phyloP scores from a whole-genome alignment of 1,139 yeast genomes.

The Yamadazyma songkhlaensis region DNA sequence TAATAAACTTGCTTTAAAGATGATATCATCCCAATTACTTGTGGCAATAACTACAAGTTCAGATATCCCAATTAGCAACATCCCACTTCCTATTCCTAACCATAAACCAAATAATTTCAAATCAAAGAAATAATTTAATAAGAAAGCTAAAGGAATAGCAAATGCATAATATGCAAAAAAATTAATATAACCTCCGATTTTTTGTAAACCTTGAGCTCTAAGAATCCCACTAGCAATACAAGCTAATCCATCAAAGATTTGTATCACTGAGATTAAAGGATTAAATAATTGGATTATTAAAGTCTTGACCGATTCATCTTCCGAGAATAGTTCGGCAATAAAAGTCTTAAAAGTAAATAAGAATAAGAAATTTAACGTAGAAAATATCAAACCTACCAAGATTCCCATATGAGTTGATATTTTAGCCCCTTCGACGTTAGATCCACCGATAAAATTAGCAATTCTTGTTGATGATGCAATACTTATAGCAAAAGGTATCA shows the following conservation, averaged over 20 bases:
- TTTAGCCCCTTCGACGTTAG: conserved; percentile 58
- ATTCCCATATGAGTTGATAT: conserved; percentile 66
- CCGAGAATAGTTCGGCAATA: conserved; percentile 68
- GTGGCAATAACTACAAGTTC: conserved; percentile 46
- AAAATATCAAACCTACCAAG: conserved; percentile 54
- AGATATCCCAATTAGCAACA: conserved; percentile 62
- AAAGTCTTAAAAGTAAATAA: conserved; percentile 50
- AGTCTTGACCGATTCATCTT: conserved; percentile 60
- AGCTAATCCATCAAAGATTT: conserved; percentile 77
- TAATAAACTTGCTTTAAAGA: conserved; percentile 27
- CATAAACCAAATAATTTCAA: conserved; percentile 71
- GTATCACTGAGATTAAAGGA: conserved; percentile 72
- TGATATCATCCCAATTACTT: conserved; percentile 42
- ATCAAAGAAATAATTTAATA: conserved; percentile 55
- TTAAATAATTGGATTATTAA: conserved; percentile 47
- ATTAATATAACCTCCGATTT: conserved; percentile 77
- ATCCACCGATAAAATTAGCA: conserved; percentile 85
- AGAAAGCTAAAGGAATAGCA: conserved; percentile 62
- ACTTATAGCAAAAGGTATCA: conserved; percentile 87
- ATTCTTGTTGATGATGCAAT: conserved; percentile 85
- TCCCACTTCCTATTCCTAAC: conserved; percentile 83
- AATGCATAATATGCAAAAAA: conserved; percentile 68
- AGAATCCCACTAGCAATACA: conserved; percentile 82
- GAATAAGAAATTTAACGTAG: conserved; percentile 52
- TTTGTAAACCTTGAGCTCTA: conserved; percentile 85